Evolutionary conservation across 1,284 basidiomycete species (phyloP), one percentile per base, ranked within the genome.

Genomic region (Naganishia cerealis): DNA sequence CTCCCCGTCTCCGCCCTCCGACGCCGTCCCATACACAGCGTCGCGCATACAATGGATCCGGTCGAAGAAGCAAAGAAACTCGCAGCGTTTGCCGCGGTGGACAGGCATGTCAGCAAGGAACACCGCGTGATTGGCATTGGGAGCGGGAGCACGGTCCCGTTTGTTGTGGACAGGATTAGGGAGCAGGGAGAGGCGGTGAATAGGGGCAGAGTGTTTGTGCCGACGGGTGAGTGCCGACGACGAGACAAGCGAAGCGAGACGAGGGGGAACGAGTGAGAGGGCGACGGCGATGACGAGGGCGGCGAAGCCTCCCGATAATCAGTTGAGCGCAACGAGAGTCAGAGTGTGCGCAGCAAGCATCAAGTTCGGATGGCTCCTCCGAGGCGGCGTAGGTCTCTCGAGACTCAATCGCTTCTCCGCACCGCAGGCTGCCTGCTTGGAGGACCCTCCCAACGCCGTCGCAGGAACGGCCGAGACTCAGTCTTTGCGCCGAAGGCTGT

Each of bases 111-210:
- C 50, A 85, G 85, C 66, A 86, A 88, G 16, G 85, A 92, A 73
- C 89, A 97, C 82, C 88, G 88, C 83, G 92, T 92, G 74, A 91
- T 95, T 71, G 93, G 92, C 36, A 91, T 96, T 73, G 93, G 93
- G 58, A 93, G 89, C 70, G 92, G 95, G 39, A 96, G 94, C 1
- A 99, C 96, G 0, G 95, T 99, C 0, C 94, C 94, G 1, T 99
- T 96, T 77, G 94, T 97, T 66, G 94, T 99, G 43, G 94, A 99
- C 75, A 86, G 94, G 50, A 95, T 99, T 70, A 85, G 93, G 9
- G 86, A 90, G 71, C 94, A 97, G 79, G 94, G 93, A 13, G 72
- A 78, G 16, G 85, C 86, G 57, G 83, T 86, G 42, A 99, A 99
- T 83, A 85, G 85, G 74, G 85, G 85, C 53, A 87, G 93, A 40